Base-by-base conservation (phyloP, 306 rosid species). In the Abrus pulchellus region DNA sequence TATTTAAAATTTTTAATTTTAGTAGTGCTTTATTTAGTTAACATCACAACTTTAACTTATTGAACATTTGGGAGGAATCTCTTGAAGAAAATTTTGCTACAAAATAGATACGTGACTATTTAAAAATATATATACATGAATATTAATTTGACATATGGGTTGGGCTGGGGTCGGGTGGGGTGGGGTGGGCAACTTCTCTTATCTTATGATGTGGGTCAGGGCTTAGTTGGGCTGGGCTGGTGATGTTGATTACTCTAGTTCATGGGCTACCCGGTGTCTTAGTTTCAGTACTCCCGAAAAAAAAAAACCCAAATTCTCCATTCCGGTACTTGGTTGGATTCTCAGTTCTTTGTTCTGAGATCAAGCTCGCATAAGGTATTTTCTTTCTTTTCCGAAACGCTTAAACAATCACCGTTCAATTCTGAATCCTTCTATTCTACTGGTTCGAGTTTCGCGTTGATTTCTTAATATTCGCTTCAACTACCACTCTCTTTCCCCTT, bases 281-380 rank as follows among this genome's bases (percentile, higher is more conserved):
- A 38, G 40, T 20, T 20, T 20, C 32, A 64, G 14, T 7, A 38
- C 1, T n/a, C 20, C 20, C 20, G 20, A 20, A 20, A 20, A 0
- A 0, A 20, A 0, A 20, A 20, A 34, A 34, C 3, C 1, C 44
- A n/a, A 20, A 41, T 8, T 40, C 14, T 65, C 14, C 52, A 9
- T 4, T n/a, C 2, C 9, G 3, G 68, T n/a, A 6, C 47, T 62
- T 34, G 28, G 12, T 64, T 2, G 50, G 40, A 5, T 40, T 5
- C 34, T 65, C 71, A 40, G 50, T 65, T 32, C 7, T 65, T 65
- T 20, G 13, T 65, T 41, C 71, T 20, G 34, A 41, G 71, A 65
- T 65, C 71, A 65, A 7, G 13, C 50, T 65, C 40, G 71, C 50
- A 65, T 40, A 50, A 65, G 71, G 71, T 65, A 41, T 41, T 65